These are phyloP conservation scores for Kwoniella newhampshirensis DNA, from an alignment of 768 basidiomycete genomes.

Conservation along the genomic window DNA sequence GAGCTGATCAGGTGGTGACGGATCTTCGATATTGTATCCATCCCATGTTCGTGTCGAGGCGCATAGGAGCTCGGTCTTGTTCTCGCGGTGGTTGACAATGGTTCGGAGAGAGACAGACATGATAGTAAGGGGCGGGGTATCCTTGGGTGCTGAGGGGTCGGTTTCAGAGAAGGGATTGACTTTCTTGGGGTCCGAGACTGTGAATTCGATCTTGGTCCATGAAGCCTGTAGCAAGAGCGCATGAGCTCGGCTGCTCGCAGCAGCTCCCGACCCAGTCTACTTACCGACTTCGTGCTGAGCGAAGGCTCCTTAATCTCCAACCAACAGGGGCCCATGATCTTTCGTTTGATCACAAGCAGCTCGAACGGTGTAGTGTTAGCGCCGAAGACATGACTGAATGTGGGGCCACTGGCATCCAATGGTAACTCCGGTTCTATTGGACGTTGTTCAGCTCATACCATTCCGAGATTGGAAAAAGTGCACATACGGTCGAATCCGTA, in stretches of 20 bases:
- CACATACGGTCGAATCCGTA: slow-evolving; percentile 79
- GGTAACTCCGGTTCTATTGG: slow-evolving; percentile 72
- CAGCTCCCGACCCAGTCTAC: slow-evolving; percentile 37
- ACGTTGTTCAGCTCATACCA: slow-evolving; percentile 1
- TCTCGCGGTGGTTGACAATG: slow-evolving; percentile 88
- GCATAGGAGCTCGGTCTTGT: slow-evolving; percentile 90
- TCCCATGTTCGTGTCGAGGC: slow-evolving; percentile 80
- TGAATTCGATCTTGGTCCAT: slow-evolving; percentile 93
- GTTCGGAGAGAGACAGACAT: slow-evolving; percentile 86
- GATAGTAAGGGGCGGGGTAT: slow-evolving; percentile 82
- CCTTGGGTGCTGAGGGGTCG: slow-evolving; percentile 69
- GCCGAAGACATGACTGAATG: slow-evolving; percentile 83
- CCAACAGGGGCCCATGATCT: slow-evolving; percentile 99
- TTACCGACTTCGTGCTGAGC: slow-evolving; percentile 75
- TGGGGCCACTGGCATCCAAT: slow-evolving; percentile 70
- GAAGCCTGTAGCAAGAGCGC: slow-evolving; percentile 65
- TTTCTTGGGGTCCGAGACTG: slow-evolving; percentile 78
- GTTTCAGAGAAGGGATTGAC: slow-evolving; percentile 77
- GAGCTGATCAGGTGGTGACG: slow-evolving; percentile 81
- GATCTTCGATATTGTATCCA: slow-evolving; percentile 76
- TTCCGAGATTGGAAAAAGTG: no score
- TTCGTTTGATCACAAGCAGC: slow-evolving; percentile 85
- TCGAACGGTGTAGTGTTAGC: slow-evolving; percentile 92
- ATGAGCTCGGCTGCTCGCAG: not conserved
- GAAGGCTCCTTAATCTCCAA: slow-evolving; percentile 74